Conservation (phyloP, 192 early-diverging fungal species). For the Cladochytrium replicatum region DNA sequence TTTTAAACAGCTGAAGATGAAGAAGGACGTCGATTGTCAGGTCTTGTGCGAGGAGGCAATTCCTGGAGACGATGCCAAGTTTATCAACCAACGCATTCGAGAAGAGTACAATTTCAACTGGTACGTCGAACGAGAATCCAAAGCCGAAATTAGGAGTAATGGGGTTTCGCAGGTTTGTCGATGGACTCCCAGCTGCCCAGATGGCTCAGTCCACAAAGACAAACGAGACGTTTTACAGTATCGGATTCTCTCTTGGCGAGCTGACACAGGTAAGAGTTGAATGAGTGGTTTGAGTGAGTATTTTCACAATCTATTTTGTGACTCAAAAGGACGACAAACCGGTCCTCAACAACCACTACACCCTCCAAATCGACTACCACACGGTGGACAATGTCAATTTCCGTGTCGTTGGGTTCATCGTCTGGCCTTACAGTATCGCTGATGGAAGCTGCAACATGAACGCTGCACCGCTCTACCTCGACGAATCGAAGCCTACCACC, state of each 20-base stretch:
- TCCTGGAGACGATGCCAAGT: constrained; percentile 59
- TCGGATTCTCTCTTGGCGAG: constrained; percentile 73
- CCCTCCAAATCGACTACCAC: constrained; percentile 78
- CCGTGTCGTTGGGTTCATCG: constrained; percentile 83
- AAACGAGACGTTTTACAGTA: constrained; percentile 58
- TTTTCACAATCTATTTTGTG: neutral
- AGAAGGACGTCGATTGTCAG: constrained; percentile 45
- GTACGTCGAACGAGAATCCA: neutral
- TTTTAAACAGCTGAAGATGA: constrained; percentile 43
- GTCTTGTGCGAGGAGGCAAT: constrained; percentile 53
- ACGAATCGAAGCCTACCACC: constrained; percentile 14
- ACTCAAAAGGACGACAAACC: constrained; percentile 8
- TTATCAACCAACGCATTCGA: constrained; percentile 69
- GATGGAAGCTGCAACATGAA: neutral
- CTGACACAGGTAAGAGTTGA: neutral
- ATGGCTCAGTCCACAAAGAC: constrained; percentile 26
- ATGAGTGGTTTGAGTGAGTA: constrained; percentile 9
- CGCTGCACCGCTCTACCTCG: constrained; percentile 3
- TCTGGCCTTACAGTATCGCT: constrained; percentile 53
- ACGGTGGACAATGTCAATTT: constrained; percentile 42
- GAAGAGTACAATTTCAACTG: constrained; percentile 40
- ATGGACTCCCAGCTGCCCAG: constrained; percentile 78
- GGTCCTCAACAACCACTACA: constrained; percentile 78
- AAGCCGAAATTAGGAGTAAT: neutral
- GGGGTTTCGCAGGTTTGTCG: constrained; percentile 51